Base-by-base conservation (phyloP, 805 yeast genomes). In the Saccharomycopsis oosterbeekiorum region DNA sequence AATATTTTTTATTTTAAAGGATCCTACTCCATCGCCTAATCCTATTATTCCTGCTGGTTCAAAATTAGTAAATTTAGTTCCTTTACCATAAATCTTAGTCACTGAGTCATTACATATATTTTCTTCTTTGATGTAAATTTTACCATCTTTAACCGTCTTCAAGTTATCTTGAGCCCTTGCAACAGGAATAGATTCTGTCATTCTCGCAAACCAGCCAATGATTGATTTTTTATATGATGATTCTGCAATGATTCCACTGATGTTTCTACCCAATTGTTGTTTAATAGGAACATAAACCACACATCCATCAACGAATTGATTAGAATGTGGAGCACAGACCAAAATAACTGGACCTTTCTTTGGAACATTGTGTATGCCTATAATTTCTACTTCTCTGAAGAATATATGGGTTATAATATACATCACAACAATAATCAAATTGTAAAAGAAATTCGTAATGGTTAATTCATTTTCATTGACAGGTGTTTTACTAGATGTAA, bases 261-360 rank as follows among this genome's bases (percentile, higher is more conserved):
- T 57, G 21, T 61, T 61, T 41, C 65, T 17, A 26, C 64, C 64
- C n/a, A 61, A 37, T 15, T n/a, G n/a, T 43, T 59, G 60, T 36
- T 61, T 60, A n/a, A 63, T 24, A 24, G 65, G 65, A 12, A 59
- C 57, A 55, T 53, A 61, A 1, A 63, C 59, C 14, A 63, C 59
- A 15, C 63, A 59, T 4, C 75, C 76, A 67, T 82, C 86, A 41
- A 88, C 84, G 65, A 88, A 88, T 68, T 89, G 96, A 70, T 89
- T 89, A n/a, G 97, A 96, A 75, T 93, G 99, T 1, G 98, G 98
- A 1, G 97, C 99, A 11, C 94, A 96, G 41, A 94, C 98, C 65
- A 94, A 86, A 60, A 93, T 86, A 9, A 91, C 85, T 0, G 98
- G 93, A 0, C 97, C 97, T 10, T 79, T 72, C 37, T 80, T 77